Evolutionary conservation across 1,284 basidiomycete species (phyloP).

Genomic region (Cutaneotrichosporon cyanovorans): DNA sequence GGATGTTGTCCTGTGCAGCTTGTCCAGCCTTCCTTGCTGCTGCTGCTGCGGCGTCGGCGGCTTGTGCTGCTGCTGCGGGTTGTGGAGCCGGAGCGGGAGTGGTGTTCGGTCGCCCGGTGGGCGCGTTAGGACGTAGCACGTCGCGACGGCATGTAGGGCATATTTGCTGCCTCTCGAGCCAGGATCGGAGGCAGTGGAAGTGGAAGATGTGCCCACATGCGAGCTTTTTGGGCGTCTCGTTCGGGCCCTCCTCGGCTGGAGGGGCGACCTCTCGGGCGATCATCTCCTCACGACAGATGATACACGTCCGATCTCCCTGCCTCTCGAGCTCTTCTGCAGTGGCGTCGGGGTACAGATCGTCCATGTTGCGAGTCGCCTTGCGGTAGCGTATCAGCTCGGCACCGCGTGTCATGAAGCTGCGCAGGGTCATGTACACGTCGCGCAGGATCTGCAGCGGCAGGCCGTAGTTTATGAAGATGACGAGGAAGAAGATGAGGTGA

Average conservation of each 20-base stretch:
- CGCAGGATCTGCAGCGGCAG: constrained; percentile 92
- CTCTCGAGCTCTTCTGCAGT: constrained; percentile 70
- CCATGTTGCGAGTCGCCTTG: constrained; percentile 93
- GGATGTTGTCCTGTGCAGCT: constrained; percentile 27
- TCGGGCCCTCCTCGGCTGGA: constrained; percentile 58
- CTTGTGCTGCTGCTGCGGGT: constrained; percentile 38
- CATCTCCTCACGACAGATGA: constrained; percentile 99
- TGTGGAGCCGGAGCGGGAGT: not conserved
- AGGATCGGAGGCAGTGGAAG: constrained; percentile 91
- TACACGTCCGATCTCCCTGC: constrained; percentile 85
- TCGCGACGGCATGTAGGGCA: constrained; percentile 93
- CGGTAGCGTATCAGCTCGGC: constrained; percentile 85
- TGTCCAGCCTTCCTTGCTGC: constrained; percentile 50
- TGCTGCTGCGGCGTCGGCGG: constrained; percentile 52
- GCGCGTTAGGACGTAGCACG: constrained; percentile 51
- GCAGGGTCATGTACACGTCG: constrained; percentile 89
- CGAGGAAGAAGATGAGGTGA: constrained; percentile 84
- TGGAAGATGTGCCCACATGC: constrained; percentile 97
- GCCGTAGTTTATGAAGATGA: constrained; percentile 91
- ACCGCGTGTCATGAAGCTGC: constrained; percentile 79
- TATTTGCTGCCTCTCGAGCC: constrained; percentile 86
- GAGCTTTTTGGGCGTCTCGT: constrained; percentile 92
- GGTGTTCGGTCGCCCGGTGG: not conserved
- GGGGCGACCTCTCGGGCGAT: constrained; percentile 41
- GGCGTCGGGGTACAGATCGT: constrained; percentile 90